A percentile compares a stretch with the other conserved stretches of the same genome.
Evolutionary conservation across 2,329 filamentous ascomycete genomes (phyloP).

Genomic region (Sclerotinia trifoliorum): DNA sequence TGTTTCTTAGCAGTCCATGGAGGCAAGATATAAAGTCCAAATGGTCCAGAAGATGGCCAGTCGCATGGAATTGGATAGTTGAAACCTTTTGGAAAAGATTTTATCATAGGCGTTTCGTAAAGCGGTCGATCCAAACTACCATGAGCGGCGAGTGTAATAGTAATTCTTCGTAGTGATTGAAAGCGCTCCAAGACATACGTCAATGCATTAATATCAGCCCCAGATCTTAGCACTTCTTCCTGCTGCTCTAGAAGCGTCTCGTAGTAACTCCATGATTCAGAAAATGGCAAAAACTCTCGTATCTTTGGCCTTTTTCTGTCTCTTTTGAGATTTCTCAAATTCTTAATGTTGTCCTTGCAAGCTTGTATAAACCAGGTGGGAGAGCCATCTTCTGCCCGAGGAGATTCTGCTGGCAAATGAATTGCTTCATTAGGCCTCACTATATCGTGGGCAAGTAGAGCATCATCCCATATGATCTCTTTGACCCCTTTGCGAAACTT

Average conservation of each 20-base stretch:
- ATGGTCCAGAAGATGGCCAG: neutral
- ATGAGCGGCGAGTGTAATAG: neutral
- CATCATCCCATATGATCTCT: neutral
- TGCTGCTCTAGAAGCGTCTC: neutral
- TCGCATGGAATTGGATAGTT: neutral
- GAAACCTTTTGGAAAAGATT: neutral
- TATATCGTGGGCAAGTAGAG: neutral
- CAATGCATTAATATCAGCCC: neutral
- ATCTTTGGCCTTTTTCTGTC: neutral
- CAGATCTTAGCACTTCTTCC: neutral
- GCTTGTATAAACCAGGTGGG: neutral
- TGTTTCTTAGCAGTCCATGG: neutral
- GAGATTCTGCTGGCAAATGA: neutral
- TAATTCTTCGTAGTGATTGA: neutral
- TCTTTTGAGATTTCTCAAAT: neutral
- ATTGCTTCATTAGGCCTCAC: neutral
- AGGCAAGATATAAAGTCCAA: neutral
- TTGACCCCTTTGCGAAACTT: neutral
- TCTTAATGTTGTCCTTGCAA: neutral
- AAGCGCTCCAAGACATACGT: neutral
- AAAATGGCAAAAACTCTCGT: neutral
- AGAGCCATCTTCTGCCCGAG: neutral
- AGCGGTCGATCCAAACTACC: neutral
- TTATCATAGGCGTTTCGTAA: neutral
- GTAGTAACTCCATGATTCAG: neutral